Percentiles rank a stretch among this genome's conserved stretches.
phyloP scores from a whole-genome alignment of 1,139 yeast genomes.

The Saccharomyces hybrid region DNA sequence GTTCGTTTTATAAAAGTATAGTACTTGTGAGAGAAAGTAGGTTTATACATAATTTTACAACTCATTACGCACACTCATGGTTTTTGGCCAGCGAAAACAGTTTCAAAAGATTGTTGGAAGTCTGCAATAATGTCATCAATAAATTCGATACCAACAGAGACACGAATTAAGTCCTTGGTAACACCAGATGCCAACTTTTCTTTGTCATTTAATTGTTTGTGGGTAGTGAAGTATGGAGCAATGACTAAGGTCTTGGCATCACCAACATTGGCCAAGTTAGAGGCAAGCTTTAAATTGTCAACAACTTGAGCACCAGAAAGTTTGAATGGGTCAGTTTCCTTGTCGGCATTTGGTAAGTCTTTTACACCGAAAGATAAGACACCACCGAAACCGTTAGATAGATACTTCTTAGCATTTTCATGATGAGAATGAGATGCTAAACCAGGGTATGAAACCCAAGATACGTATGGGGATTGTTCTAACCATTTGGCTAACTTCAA shows the following conservation, averaged over 20 bases:
- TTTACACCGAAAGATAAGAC: conserved; percentile 85
- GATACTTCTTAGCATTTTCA: conserved; percentile 73
- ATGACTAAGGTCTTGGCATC: conserved; percentile 91
- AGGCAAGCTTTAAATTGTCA: conserved; percentile 72
- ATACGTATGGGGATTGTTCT: conserved; percentile 62
- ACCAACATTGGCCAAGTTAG: conserved; percentile 94
- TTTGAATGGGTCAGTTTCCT: conserved; percentile 48
- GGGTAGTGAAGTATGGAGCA: conserved; percentile 93
- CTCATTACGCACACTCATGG: conserved; percentile 6
- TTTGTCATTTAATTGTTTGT: conserved; percentile 76
- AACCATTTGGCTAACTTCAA: conserved; percentile 69
- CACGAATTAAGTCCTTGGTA: conserved; percentile 76
- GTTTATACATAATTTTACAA: conserved; percentile 2
- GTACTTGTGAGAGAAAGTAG: background rate
- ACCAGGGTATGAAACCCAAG: conserved; percentile 91
- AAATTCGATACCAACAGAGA: conserved; percentile 82
- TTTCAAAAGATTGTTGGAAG: conserved; percentile 70
- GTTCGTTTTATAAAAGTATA: background rate
- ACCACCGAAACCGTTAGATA: conserved; percentile 74
- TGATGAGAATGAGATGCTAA: conserved; percentile 76
- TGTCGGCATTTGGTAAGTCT: conserved; percentile 40
- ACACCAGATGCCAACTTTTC: conserved; percentile 83
- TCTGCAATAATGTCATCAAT: conserved; percentile 84
- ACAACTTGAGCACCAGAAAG: conserved; percentile 78
- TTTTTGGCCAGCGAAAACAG: conserved; percentile 35